A percentile compares a stretch with the other conserved stretches of the same genome.
Evolutionary conservation across 2,329 filamentous ascomycete genomes (phyloP).

Genomic region (Claviceps africana): DNA sequence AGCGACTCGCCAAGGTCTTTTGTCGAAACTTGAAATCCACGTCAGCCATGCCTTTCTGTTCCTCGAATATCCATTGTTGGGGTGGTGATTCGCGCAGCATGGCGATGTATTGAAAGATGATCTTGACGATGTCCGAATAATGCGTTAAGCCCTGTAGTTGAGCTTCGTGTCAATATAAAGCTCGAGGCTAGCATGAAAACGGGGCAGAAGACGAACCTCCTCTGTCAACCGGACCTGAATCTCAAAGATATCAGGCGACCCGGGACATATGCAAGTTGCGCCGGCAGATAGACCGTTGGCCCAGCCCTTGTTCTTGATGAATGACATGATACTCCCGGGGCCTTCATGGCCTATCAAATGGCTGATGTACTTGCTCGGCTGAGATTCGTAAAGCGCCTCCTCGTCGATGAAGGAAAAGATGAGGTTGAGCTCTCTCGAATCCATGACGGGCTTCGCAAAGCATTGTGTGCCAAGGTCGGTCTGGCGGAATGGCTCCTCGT

Average conservation of each 20-base stretch:
- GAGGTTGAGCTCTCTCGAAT: conserved; percentile 64
- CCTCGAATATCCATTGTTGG: conserved; percentile 86
- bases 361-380: conserved; percentile 73
- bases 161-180: neutral
- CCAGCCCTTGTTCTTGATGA: conserved; percentile 83
- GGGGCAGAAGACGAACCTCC: conserved; percentile 37
- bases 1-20: conserved; percentile 78
- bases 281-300: conserved; percentile 72
- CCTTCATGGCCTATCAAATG: conserved; percentile 88
- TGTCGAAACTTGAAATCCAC: conserved; percentile 93
- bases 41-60: conserved; percentile 79
- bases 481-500: conserved; percentile 34
- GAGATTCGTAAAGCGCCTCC: conserved; percentile 61
- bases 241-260: conserved; percentile 62
- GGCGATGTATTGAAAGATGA: conserved; percentile 82
- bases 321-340: conserved; percentile 79
- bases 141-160: conserved; percentile 48
- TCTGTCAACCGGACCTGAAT: conserved; percentile 70
- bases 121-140: conserved; percentile 69
- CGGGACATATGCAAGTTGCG: conserved; percentile 61
- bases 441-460: conserved; percentile 86
- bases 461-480: conserved; percentile 50
- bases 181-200: neutral
- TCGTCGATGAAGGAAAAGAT: conserved; percentile 79
- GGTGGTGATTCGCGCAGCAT: conserved; percentile 69